Conservation (phyloP, 257 asterid genomes). For the Plantago major region DNA sequence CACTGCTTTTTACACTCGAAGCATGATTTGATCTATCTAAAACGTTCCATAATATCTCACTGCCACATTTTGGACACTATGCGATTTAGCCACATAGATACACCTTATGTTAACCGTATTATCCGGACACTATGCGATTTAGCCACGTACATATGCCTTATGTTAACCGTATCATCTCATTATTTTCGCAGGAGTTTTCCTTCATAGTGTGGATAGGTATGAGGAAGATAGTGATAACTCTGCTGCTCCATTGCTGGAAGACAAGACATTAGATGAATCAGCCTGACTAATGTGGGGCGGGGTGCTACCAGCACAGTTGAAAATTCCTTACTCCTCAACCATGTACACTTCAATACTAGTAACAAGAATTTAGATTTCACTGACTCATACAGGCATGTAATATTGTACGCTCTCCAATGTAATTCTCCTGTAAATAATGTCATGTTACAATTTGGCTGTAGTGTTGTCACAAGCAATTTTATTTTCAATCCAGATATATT, state of each 20-base stretch:
- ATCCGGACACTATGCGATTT: no score
- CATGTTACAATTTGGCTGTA: not conserved
- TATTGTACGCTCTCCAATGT: constrained; percentile 20
- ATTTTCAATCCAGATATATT: no score
- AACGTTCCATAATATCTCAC: no score
- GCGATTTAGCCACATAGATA: no score
- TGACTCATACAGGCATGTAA: constrained; percentile 11
- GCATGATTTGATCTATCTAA: no score
- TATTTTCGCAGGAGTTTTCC: constrained; percentile 52
- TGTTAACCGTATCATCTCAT: not conserved
- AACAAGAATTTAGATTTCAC: not conserved
- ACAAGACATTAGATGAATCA: constrained; percentile 27
- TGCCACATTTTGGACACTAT: no score
- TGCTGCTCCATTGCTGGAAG: constrained; percentile 60
- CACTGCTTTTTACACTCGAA: no score
- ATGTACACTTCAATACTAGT: not conserved
- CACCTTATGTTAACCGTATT: not conserved
- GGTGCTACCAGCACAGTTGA: no score
- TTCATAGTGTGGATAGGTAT: constrained; percentile 67
- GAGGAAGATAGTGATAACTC: constrained; percentile 55
- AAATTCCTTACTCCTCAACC: not conserved
- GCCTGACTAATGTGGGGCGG: constrained; percentile 7
- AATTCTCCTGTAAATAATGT: constrained; percentile 22
- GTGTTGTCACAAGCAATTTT: no score
- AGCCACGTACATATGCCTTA: no score